These are phyloP conservation scores for Tephrocybe rancida DNA, from an alignment of 768 basidiomycete species.

Conservation along the genomic window DNA sequence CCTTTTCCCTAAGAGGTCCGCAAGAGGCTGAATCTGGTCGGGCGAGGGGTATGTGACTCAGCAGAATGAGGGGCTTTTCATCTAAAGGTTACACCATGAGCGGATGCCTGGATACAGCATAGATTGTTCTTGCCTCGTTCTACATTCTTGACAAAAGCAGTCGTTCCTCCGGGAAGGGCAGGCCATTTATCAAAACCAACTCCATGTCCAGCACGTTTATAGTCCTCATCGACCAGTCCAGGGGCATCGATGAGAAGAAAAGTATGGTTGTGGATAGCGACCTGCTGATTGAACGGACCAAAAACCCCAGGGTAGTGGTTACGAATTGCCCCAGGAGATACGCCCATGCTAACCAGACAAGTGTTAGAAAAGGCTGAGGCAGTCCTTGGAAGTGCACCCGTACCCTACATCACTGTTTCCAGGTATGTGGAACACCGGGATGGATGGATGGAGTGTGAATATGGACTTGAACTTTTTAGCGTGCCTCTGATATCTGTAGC, in stretches of 20 bases:
- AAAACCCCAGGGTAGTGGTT: conserved; percentile 62
- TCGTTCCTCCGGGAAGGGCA: conserved; percentile 52
- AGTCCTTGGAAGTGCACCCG: conserved; percentile 13
- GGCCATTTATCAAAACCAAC: conserved; percentile 57
- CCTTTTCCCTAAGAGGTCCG: conserved; percentile 75
- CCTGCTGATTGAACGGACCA: conserved; percentile 65
- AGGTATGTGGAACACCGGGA: conserved; percentile 59
- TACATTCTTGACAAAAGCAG: conserved; percentile 60
- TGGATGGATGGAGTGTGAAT: conserved; percentile 46
- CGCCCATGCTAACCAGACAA: conserved; percentile 49
- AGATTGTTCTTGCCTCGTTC: conserved; percentile 35
- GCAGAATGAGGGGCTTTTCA: conserved; percentile 58
- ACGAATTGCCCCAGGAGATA: conserved; percentile 56
- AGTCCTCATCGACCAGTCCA: conserved; percentile 83
- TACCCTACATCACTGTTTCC: conserved; percentile 86
- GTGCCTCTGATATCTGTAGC: conserved; percentile 61
- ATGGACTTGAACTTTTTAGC: conserved; percentile 61
- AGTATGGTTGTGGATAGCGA: conserved; percentile 68
- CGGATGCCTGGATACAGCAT: neutral
- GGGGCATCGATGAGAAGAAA: conserved; percentile 77
- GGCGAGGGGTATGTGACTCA: conserved; percentile 86
- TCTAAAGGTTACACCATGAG: conserved; percentile 21
- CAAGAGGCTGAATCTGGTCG: conserved; percentile 75
- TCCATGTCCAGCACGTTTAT: conserved; percentile 55
- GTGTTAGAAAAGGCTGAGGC: neutral